These are phyloP conservation scores for Pezicula neosporulosa DNA, from an alignment of 2,329 filamentous ascomycete genomes.

Conservation along the genomic window DNA sequence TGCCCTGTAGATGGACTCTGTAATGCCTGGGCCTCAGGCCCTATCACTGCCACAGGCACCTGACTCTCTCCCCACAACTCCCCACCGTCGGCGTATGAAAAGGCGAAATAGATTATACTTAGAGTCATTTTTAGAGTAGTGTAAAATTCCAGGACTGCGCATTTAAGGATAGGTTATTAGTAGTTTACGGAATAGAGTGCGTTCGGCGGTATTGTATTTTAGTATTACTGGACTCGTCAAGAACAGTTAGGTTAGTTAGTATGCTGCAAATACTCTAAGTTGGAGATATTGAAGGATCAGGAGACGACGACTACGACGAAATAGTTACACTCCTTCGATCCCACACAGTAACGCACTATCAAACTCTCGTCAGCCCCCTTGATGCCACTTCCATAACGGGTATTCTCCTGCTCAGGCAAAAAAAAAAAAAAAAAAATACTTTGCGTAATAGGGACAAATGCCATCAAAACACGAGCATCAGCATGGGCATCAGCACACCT, in stretches of 20 bases:
- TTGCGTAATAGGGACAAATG: too few species aligned
- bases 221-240: neutral
- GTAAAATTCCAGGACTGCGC: neutral
- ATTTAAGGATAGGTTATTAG: neutral
- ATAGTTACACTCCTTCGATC: too few species aligned
- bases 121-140: neutral
- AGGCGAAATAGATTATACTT: neutral
- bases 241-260: too few species aligned
- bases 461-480: neutral
- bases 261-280: too few species aligned
- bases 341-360: neutral
- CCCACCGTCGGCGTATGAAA: slow-evolving; percentile 1
- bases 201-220: neutral
- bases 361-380: neutral
- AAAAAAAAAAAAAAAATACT: too few species aligned
- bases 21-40: neutral
- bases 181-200: too few species aligned
- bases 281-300: too few species aligned
- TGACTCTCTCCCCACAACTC: neutral
- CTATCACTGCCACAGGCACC: neutral
- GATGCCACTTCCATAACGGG: too few species aligned
- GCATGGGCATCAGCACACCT: neutral
- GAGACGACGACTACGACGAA: too few species aligned
- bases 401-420: too few species aligned
- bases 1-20: neutral